Percentiles rank a stretch among this genome's conserved stretches.
Conservation (phyloP, 139 green algal species). For the Edaphochlamys debaryana region DNA sequence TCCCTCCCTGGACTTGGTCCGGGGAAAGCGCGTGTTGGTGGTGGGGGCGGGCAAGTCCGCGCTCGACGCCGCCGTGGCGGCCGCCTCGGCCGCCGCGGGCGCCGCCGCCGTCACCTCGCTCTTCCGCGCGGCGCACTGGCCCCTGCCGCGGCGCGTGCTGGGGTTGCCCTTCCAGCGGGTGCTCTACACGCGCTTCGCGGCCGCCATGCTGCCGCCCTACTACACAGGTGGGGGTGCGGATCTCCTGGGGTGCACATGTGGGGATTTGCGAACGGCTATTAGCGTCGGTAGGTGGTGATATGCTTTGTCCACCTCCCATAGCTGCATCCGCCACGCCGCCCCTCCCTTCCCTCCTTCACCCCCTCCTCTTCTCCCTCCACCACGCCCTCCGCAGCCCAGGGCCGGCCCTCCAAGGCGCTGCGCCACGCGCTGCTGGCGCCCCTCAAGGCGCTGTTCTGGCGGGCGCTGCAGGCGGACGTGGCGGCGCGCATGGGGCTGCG, state of each 20-base stretch:
- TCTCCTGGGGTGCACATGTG: too few relatives aligned
- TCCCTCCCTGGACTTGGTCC: too few relatives aligned
- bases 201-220: slow-evolving; percentile 24
- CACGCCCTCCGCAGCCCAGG: slow-evolving; percentile 22
- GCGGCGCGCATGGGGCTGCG: not conserved
- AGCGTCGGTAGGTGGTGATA: too few relatives aligned
- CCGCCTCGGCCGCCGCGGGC: not conserved
- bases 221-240: slow-evolving; percentile 20
- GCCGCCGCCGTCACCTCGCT: slow-evolving; percentile 20
- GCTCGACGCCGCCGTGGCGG: slow-evolving; percentile 26
- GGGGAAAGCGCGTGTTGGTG: too few relatives aligned
- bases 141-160: not conserved
- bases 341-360: too few relatives aligned
- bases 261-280: too few relatives aligned
- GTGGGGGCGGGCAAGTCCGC: slow-evolving; percentile 39
- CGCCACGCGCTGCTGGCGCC: slow-evolving; percentile 7
- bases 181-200: slow-evolving; percentile 30
- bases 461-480: not conserved
- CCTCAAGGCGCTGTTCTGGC: slow-evolving; percentile 5
- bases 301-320: too few relatives aligned
- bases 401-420: not conserved
- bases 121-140: slow-evolving; percentile 34
- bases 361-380: too few relatives aligned
- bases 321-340: too few relatives aligned
- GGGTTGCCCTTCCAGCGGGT: slow-evolving; percentile 33